A percentile compares a stretch with the other conserved stretches of the same genome.
Conservation (phyloP, 1,139 yeast genomes). For the Blastobotrys apis region DNA sequence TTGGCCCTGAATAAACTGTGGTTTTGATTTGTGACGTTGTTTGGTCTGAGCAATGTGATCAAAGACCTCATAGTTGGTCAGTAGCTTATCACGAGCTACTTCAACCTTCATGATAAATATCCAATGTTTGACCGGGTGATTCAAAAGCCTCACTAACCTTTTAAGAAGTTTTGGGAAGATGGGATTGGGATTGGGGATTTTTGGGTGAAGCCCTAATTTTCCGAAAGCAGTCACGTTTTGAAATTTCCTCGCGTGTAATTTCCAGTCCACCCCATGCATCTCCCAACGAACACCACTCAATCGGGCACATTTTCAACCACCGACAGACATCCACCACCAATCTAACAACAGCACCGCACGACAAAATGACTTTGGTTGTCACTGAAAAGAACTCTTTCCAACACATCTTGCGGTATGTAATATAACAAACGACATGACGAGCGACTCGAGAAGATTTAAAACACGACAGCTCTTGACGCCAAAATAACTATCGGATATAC, state of each 20-base stretch:
- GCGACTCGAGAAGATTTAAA: neutral
- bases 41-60: conserved; percentile 55
- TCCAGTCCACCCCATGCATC: no score
- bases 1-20: no score
- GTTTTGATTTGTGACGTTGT: conserved; percentile 30
- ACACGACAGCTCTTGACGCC: no score
- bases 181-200: neutral
- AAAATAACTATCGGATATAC: no score
- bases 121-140: neutral
- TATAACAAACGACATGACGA: neutral
- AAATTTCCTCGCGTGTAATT: no score
- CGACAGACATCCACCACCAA: no score
- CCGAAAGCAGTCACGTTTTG: no score
- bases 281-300: no score
- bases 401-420: conserved; percentile 98
- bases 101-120: conserved; percentile 40
- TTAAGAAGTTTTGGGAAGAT: neutral
- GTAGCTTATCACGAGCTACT: conserved; percentile 53
- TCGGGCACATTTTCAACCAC: no score
- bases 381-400: conserved; percentile 99
- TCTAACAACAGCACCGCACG: no score
- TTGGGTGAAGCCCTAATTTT: neutral
- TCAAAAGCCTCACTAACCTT: no score
- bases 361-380: conserved; percentile 90
- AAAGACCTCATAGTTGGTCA: conserved; percentile 69